Base-by-base conservation (phyloP, 1,284 basidiomycete species). In the Cryptococcus sp. region DNA sequence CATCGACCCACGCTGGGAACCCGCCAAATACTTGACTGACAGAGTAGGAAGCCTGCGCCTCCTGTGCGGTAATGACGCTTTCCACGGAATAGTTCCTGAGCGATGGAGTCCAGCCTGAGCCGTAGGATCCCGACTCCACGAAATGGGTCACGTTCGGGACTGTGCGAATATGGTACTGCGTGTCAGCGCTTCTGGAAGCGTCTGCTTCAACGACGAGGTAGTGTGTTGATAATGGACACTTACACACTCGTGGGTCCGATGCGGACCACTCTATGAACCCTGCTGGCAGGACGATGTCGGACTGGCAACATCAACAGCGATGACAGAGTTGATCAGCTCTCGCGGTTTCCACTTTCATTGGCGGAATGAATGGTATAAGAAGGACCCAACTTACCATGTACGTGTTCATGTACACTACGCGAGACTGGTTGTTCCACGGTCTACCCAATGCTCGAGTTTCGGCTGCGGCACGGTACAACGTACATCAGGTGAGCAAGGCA, bases 401-500 rank as follows among this genome's bases (percentile, higher is more conserved):
- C 1, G 62, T 59, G 41, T 64, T 60, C 47, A 61, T 54, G 58
- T 58, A 62, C 46, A 62, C 57, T 3, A 60, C 57, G 5, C 57
- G 41, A 15, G 49, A 57, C 19, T 55, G 55, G 48, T 67, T 67
- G 55, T 64, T 63, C 65, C 65, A 67, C 5, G 65, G 65, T 40
- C 65, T 58, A 23, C 65, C 65, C 22, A 67, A 58, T 15, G 65
- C 56, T 11, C 52, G 35, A 22, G 41, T 53, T 5, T 40, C 41
- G 27, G 52, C 52, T 53, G 35, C 35, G 30, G 25, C 10, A 25
- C 5, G 48, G 5, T 39, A 5, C 13, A 11, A 22, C 22, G 13
- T 52, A 25, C 38, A 1, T 25, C n/a, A 27, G 30, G 27, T 19
- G 3, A 19, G 27, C 40, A 50, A n/a, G 7, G 27, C 16, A 11